phyloP scores from a whole-genome alignment of 1,284 basidiomycete genomes.

The Schizopora paradoxa region DNA sequence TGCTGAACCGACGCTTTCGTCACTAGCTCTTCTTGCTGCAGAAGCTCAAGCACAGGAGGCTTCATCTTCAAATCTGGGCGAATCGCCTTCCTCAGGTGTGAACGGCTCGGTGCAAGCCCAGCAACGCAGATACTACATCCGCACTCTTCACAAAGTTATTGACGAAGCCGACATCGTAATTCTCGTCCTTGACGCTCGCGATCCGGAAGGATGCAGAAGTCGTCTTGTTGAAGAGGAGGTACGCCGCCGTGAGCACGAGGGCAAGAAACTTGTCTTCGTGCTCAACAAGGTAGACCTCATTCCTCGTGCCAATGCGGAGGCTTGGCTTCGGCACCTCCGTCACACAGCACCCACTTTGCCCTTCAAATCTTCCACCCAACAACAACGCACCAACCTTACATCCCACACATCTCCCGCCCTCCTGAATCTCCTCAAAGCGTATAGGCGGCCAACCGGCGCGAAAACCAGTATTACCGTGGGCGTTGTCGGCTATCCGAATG shows the following conservation, averaged over 20 bases:
- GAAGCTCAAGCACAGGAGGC: constrained; percentile 31
- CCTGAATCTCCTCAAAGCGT: constrained; percentile 87
- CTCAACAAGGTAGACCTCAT: constrained; percentile 97
- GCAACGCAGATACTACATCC: constrained; percentile 63
- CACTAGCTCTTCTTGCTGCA: constrained; percentile 45
- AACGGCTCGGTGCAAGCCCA: constrained; percentile 45
- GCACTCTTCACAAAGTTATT: constrained; percentile 84
- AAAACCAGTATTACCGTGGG: constrained; percentile 77
- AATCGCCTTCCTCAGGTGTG: too few species aligned
- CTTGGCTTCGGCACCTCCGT: constrained; percentile 87
- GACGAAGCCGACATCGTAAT: constrained; percentile 91
- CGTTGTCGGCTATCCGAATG: constrained; percentile 96
- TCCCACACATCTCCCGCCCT: constrained; percentile 77
- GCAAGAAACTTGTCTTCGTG: constrained; percentile 86
- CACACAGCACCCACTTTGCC: constrained; percentile 92
- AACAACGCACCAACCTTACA: constrained; percentile 76
- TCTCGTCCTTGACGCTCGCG: constrained; percentile 83
- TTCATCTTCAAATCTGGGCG: too few species aligned
- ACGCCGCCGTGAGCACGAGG: constrained; percentile 72
- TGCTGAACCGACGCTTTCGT: constrained; percentile 62
- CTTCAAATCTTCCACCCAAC: constrained; percentile 83
- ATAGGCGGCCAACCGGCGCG: constrained; percentile 66
- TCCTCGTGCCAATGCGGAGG: constrained; percentile 82
- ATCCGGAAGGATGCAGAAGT: constrained; percentile 87
- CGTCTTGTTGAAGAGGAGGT: constrained; percentile 89